Evolutionary conservation across 805 yeast species (phyloP).

Genomic region (Ogataea methanolica): DNA sequence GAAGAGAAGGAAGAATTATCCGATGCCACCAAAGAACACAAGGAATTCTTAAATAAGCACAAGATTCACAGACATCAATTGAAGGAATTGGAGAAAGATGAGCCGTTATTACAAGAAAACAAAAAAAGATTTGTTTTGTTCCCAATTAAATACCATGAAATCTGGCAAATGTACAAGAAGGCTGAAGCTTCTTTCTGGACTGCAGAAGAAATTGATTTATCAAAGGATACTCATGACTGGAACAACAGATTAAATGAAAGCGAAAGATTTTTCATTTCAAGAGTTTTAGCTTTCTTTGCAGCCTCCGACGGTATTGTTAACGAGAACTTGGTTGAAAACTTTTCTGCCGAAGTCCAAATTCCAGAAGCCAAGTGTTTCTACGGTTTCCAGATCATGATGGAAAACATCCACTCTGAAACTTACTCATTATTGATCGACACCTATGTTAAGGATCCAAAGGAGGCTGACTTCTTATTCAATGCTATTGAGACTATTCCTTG

Average conservation of each 20-base stretch:
- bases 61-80: constrained; percentile 67
- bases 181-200: constrained; percentile 99
- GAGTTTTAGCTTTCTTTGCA: constrained; percentile 95
- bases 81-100: constrained; percentile 75
- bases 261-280: constrained; percentile 87
- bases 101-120: constrained; percentile 85
- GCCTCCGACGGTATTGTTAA: constrained; percentile 98
- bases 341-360: constrained; percentile 93
- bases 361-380: constrained; percentile 99
- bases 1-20: constrained; percentile 4
- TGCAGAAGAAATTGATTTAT: constrained; percentile 95
- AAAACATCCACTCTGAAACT: constrained; percentile 96
- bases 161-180: constrained; percentile 98
- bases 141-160: constrained; percentile 96
- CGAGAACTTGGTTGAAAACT: constrained; percentile 95
- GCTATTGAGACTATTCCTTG: constrained; percentile 96
- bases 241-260: constrained; percentile 81
- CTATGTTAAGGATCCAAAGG: constrained; percentile 93
- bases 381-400: constrained; percentile 99
- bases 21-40: constrained; percentile 38
- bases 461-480: constrained; percentile 83
- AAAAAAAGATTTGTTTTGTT: constrained; percentile 84
- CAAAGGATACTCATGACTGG: constrained; percentile 93
- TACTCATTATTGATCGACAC: constrained; percentile 93
- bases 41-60: constrained; percentile 55